phyloP scores from a whole-genome alignment of 805 yeast species.

The Brettanomyces sp. region DNA sequence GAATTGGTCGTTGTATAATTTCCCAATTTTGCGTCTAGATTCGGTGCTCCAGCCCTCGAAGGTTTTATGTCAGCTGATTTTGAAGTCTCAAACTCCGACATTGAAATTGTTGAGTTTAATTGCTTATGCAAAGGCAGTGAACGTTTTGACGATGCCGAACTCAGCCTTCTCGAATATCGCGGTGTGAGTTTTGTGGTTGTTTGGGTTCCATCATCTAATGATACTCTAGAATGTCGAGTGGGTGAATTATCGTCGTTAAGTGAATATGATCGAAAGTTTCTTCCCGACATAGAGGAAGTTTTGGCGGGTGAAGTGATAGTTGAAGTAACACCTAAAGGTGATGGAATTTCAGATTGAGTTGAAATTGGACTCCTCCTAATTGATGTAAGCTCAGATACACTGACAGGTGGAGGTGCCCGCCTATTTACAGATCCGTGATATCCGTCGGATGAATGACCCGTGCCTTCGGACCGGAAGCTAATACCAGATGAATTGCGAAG shows the following conservation, averaged over 20 bases:
- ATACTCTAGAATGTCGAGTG: background rate
- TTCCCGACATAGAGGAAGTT: slow-evolving; percentile 22
- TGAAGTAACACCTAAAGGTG: too few relatives aligned
- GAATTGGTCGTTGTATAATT: slow-evolving; percentile 15
- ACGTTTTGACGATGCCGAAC: background rate
- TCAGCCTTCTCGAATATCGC: too few relatives aligned
- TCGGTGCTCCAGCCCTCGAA: slow-evolving; percentile 20
- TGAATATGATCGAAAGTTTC: slow-evolving; percentile 25
- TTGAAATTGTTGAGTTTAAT: slow-evolving; percentile 5
- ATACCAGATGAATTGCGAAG: too few relatives aligned
- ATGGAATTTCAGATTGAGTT: too few relatives aligned
- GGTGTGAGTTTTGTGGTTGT: slow-evolving; percentile 1
- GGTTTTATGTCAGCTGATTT: slow-evolving; percentile 20
- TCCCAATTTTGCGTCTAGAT: slow-evolving; percentile 20
- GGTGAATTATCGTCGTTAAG: slow-evolving; percentile 20
- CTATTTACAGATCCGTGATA: background rate
- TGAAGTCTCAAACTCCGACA: slow-evolving; percentile 11
- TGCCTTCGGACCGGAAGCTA: too few relatives aligned
- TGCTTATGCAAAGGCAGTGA: slow-evolving; percentile 5
- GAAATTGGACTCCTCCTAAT: too few relatives aligned
- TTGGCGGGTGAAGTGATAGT: slow-evolving; percentile 18
- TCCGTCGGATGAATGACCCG: background rate
- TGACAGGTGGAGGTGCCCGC: background rate
- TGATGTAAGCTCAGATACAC: too few relatives aligned
- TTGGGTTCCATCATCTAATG: too few relatives aligned